Conservation (phyloP, 2,329 filamentous ascomycete species). For the Aspergillus fumigatiaffinis region DNA sequence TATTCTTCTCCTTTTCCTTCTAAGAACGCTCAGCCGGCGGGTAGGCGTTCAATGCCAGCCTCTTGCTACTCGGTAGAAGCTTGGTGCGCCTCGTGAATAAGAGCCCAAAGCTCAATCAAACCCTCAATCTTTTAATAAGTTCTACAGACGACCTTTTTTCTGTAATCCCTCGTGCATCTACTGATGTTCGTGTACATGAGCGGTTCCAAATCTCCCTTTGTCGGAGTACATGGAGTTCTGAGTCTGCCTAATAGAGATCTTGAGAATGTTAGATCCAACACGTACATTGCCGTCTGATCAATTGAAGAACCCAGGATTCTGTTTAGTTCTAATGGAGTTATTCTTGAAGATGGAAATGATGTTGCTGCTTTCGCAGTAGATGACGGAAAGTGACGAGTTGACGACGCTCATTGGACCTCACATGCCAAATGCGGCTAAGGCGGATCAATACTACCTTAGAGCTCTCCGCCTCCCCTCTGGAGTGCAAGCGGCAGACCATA, state of each 20-base stretch:
- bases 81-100: conserved; percentile 72
- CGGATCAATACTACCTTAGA: background rate
- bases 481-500: background rate
- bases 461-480: background rate
- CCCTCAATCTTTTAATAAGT: conserved; percentile 39
- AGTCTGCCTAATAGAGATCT: conserved; percentile 37
- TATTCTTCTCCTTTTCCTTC: conserved; percentile 69
- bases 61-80: conserved; percentile 75
- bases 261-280: background rate
- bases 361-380: background rate
- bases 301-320: background rate
- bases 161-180: conserved; percentile 75
- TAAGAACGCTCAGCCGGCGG: conserved; percentile 53
- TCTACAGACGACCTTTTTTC: conserved; percentile 64
- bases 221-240: conserved; percentile 65
- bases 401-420: background rate
- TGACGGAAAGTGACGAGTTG: background rate
- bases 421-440: conserved; percentile 14
- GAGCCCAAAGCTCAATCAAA: conserved; percentile 68
- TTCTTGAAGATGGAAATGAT: background rate
- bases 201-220: conserved; percentile 58
- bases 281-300: background rate
- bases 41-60: conserved; percentile 71
- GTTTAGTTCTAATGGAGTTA: background rate
- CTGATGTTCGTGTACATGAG: conserved; percentile 74